Evolutionary conservation across 2,329 filamentous ascomycete genomes (phyloP).

Genomic region (Stemphylium lycopersici): DNA sequence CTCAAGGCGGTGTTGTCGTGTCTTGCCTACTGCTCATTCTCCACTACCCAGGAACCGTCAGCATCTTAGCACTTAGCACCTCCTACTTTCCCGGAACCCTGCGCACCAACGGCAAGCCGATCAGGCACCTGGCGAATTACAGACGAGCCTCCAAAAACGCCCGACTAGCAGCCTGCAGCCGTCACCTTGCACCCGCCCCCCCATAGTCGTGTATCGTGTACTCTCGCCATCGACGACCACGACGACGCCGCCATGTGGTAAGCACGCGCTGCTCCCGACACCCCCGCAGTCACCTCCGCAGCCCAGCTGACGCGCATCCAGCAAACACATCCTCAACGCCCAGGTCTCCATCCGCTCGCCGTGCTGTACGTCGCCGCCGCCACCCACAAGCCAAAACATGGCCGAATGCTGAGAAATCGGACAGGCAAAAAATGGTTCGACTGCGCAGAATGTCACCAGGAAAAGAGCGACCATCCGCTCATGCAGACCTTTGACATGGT

Average conservation of each 20-base stretch:
- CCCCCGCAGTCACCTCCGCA: slow-evolving; percentile 23
- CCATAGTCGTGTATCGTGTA: not conserved
- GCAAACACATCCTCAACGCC: slow-evolving; percentile 98
- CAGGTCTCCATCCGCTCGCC: slow-evolving; percentile 95
- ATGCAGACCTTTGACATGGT: slow-evolving; percentile 83
- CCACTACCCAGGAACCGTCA: slow-evolving; percentile 5
- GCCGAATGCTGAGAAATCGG: slow-evolving; percentile 7
- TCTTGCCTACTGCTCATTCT: slow-evolving; percentile 9
- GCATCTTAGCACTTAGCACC: not conserved
- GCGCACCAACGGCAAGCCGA: slow-evolving; percentile 17
- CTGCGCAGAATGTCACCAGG: slow-evolving; percentile 91
- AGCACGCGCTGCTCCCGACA: slow-evolving; percentile 21
- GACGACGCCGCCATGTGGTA: slow-evolving; percentile 33
- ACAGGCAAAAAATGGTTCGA: slow-evolving; percentile 97
- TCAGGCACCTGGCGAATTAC: slow-evolving; percentile 29
- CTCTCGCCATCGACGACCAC: not conserved
- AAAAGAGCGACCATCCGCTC: slow-evolving; percentile 78
- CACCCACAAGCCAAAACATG: not conserved
- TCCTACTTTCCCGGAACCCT: not conserved
- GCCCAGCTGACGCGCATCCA: slow-evolving; percentile 49
- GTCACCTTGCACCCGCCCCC: not conserved
- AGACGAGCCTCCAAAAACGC: slow-evolving; percentile 1
- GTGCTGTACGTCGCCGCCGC: slow-evolving; percentile 72
- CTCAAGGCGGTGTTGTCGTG: slow-evolving; percentile 12
- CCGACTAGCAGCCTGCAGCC: slow-evolving; percentile 7